These are phyloP conservation scores for Alloteropsis semialata DNA, from an alignment of 176 grass and related monocot species.

Conservation along the genomic window DNA sequence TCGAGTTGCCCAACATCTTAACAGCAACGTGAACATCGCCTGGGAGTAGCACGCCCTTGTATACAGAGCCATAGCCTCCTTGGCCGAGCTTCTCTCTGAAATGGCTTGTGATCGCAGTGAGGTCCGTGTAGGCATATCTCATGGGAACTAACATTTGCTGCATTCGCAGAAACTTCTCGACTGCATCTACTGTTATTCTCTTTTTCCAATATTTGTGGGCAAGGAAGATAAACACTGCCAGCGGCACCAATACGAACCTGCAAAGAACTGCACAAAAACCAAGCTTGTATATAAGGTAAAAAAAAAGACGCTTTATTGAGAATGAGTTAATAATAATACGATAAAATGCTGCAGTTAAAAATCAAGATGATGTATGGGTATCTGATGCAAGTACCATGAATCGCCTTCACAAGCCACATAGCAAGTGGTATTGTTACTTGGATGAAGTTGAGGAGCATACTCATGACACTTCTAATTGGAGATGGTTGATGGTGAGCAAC, in stretches of 20 bases:
- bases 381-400: neutral
- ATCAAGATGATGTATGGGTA: neutral
- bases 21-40: constrained; percentile 1
- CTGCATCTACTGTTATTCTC: neutral
- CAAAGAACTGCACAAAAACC: neutral
- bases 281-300: neutral
- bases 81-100: constrained; percentile 51
- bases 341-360: neutral
- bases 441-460: neutral
- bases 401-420: neutral
- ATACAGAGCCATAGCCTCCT: constrained; percentile 49
- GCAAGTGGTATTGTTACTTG: neutral
- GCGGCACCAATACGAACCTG: constrained; percentile 14
- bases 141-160: constrained; percentile 23
- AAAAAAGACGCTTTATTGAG: neutral
- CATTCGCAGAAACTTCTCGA: constrained; percentile 39
- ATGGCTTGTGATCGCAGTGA: constrained; percentile 51
- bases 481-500: neutral
- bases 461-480: neutral
- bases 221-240: constrained; percentile 17
- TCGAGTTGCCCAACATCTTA: constrained; percentile 29
- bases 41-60: constrained; percentile 25
- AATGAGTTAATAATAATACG: too few relatives aligned
- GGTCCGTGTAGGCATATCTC: constrained; percentile 41
- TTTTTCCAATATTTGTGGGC: constrained; percentile 37